A percentile compares a stretch with the other conserved stretches of the same genome.
Conservation (phyloP, 495 filamentous ascomycete species). For the Melanomma pulvis-pyrius region DNA sequence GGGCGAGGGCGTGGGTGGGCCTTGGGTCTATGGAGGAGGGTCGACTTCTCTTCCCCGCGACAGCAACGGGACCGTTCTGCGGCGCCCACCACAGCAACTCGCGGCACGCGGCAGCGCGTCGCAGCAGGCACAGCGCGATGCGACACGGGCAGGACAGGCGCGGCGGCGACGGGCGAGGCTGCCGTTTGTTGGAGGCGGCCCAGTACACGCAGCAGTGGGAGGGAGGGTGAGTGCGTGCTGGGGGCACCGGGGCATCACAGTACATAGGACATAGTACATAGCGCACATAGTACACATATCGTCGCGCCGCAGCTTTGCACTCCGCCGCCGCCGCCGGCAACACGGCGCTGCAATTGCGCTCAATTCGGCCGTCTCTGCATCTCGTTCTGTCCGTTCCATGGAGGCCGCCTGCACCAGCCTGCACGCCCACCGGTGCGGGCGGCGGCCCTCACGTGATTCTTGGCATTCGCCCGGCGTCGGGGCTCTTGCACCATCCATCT, state of each 20-base stretch:
- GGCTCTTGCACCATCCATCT: background rate
- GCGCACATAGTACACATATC: too few relatives aligned
- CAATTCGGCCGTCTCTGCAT: background rate
- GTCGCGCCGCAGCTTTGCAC: background rate
- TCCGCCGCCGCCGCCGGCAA: background rate
- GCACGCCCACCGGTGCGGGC: background rate
- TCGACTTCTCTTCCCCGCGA: background rate
- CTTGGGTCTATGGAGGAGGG: background rate
- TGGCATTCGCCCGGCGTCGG: too few relatives aligned
- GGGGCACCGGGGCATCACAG: too few relatives aligned
- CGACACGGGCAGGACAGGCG: background rate
- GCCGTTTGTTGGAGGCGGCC: background rate
- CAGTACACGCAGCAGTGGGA: background rate
- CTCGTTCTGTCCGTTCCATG: background rate
- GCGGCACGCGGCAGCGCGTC: background rate
- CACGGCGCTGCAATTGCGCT: background rate
- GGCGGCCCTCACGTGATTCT: background rate
- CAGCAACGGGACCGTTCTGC: background rate
- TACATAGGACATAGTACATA: too few relatives aligned
- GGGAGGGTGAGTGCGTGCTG: background rate
- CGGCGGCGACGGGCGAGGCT: background rate
- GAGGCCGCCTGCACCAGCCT: background rate
- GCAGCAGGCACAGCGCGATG: conserved; percentile 1
- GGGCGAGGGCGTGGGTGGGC: conserved; percentile 2
- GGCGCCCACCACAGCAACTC: background rate